phyloP scores from a whole-genome alignment of 2,329 filamentous ascomycete species.

The Tolypocladium capitatum region DNA sequence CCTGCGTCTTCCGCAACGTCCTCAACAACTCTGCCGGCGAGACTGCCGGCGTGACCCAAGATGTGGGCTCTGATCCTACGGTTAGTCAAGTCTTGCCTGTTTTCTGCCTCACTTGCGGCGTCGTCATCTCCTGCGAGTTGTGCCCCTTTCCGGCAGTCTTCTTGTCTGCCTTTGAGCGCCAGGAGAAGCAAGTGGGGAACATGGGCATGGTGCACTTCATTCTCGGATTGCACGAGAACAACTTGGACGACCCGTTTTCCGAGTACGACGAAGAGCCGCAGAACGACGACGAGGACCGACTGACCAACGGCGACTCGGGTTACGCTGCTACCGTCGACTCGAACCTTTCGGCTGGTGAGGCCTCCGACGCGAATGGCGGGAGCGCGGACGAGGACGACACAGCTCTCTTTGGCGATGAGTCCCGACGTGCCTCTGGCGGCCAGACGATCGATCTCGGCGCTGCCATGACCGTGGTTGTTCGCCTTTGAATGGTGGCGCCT shows the following conservation, averaged over 20 bases:
- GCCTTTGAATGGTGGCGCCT: background rate
- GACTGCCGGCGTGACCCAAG: constrained; percentile 92
- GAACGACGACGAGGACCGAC: constrained; percentile 9
- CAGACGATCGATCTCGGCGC: background rate
- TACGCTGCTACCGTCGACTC: background rate
- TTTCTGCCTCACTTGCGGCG: constrained; percentile 34
- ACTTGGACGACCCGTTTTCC: constrained; percentile 18
- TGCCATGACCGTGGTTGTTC: background rate
- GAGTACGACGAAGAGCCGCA: constrained; percentile 26
- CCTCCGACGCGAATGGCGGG: background rate
- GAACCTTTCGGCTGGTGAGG: background rate
- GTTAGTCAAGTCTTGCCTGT: constrained; percentile 54
- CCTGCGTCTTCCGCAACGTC: constrained; percentile 91
- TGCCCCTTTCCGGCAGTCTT: constrained; percentile 20
- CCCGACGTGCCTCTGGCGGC: background rate
- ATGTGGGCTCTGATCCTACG: constrained; percentile 95
- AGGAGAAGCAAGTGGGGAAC: constrained; percentile 8
- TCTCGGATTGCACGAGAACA: constrained; percentile 8
- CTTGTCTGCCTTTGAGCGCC: constrained; percentile 7
- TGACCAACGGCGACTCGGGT: constrained; percentile 8
- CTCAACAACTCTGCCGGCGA: constrained; percentile 85
- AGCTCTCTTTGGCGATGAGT: background rate
- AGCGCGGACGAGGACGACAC: background rate
- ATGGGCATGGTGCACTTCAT: constrained; percentile 17
- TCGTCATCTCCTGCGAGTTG: constrained; percentile 26